Evolutionary conservation across 2,329 filamentous ascomycete genomes (phyloP), one percentile per base, ranked within the genome.

Genomic region (Biscogniauxia sp.): DNA sequence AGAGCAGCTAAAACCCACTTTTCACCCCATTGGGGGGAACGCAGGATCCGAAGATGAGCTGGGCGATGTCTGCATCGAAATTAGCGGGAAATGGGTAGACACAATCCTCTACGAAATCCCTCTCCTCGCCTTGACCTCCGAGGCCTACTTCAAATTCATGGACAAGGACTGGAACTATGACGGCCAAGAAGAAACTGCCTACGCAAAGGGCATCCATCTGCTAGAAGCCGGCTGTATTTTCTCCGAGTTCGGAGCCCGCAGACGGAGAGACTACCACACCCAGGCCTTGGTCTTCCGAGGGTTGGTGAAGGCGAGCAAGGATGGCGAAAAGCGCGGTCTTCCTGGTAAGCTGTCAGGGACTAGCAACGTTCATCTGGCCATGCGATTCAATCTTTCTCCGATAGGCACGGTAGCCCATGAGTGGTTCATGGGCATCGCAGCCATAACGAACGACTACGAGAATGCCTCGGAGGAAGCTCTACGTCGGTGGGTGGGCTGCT

Each of bases 381-480:
- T 96, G 92, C 90, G 92, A 70, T 94, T 96, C 76, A 88, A 87
- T 52, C 86, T 97, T 53, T 79, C 87, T 3, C 93, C 95, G 0
- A 85, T 98, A 13, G 95, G 95, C 5, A 99, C 95, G 0, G 84
- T 87, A 1, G 95, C 95, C 0, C 95, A 99, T 72, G 95, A 99
- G 78, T 99, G 95, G 95, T 98, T 97, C 80, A 99, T 99, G 95
- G 93, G 92, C 51, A 94, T 96, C 64, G 95, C 95, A 0, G 93
- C 95, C 49, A 92, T 97, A 68, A 91, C 89, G 4, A 84, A 92
- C 64, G 86, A 97, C 76, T 99, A 99, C 73, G 84, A 87, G 68
- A 82, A 84, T 63, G 93, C 95, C 2, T 96, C 93, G 45, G 92
- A 96, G 74, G 84, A 89, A 65, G 93, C 92, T 0, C 79, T 99